Evolutionary conservation across 2,329 filamentous ascomycete genomes (phyloP).

Genomic region (Metarhizium humberi): DNA sequence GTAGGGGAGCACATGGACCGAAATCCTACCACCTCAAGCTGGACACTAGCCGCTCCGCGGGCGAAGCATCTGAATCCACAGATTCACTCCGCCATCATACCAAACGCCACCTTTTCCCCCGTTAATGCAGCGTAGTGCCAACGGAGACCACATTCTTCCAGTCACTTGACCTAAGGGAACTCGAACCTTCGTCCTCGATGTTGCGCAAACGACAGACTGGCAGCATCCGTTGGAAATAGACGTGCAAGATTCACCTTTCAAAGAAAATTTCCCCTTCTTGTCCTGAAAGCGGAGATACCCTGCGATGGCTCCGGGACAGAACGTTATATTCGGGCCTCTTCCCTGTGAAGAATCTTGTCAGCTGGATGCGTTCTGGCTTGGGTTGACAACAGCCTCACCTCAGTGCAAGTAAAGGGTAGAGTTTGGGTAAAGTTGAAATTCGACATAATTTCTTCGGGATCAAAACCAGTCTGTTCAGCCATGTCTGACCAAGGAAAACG

Average conservation of each 20-base stretch:
- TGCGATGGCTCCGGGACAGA: too few species aligned
- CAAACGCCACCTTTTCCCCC: neutral
- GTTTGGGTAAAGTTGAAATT: rapidly evolving
- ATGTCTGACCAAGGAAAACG: neutral
- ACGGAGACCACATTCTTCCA: neutral
- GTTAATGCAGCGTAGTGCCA: neutral
- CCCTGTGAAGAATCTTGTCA: neutral
- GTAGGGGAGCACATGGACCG: too few species aligned
- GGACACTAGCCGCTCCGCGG: neutral
- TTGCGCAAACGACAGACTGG: neutral
- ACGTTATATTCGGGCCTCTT: neutral
- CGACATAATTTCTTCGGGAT: neutral
- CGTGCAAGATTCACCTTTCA: neutral
- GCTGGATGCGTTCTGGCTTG: neutral
- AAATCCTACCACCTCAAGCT: neutral
- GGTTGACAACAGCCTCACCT: neutral
- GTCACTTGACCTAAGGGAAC: neutral
- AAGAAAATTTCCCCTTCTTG: neutral
- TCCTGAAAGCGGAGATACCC: too few species aligned
- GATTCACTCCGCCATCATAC: neutral
- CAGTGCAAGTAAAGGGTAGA: neutral
- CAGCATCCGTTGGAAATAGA: neutral
- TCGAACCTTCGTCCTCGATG: neutral
- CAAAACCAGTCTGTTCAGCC: neutral
- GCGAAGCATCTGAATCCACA: neutral